Evolutionary conservation across 208 protist genomes (phyloP).

Genomic region (Jaenimonas drosophilae): DNA sequence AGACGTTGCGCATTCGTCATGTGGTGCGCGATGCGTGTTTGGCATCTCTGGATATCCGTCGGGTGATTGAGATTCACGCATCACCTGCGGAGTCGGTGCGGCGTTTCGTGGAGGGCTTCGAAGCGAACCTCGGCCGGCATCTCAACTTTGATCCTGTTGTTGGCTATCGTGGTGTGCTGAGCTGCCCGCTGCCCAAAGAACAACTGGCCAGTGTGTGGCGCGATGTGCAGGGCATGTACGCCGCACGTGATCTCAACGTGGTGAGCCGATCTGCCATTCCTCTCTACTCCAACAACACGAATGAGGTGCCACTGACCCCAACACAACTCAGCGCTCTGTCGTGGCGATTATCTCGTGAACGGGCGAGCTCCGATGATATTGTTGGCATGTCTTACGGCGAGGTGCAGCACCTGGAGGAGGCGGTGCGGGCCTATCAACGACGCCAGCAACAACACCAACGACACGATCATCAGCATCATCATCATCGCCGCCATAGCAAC

Average conservation of each 20-base stretch:
- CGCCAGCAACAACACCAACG: conserved; percentile 5
- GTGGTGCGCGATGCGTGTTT: conserved; percentile 14
- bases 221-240: conserved; percentile 9
- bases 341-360: neutral
- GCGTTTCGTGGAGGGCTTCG: conserved; percentile 11
- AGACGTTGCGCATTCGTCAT: conserved; percentile 7
- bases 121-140: neutral
- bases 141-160: conserved; percentile 11
- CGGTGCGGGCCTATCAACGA: too few relatives aligned
- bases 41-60: conserved; percentile 14
- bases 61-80: conserved; percentile 12
- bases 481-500: too few relatives aligned
- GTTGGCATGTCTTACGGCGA: conserved; percentile 1
- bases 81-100: neutral
- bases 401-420: neutral
- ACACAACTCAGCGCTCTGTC: neutral
- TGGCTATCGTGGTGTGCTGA: conserved; percentile 2
- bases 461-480: neutral
- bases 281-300: conserved; percentile 10
- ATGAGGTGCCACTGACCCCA: conserved; percentile 1
- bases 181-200: conserved; percentile 17
- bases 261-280: conserved; percentile 8
- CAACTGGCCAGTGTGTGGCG: conserved; percentile 15
- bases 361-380: neutral
- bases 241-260: neutral